Evolutionary conservation across 257 asterid genomes (phyloP), one percentile per base, ranked within the genome.

Genomic region (Capsicum chinense): DNA sequence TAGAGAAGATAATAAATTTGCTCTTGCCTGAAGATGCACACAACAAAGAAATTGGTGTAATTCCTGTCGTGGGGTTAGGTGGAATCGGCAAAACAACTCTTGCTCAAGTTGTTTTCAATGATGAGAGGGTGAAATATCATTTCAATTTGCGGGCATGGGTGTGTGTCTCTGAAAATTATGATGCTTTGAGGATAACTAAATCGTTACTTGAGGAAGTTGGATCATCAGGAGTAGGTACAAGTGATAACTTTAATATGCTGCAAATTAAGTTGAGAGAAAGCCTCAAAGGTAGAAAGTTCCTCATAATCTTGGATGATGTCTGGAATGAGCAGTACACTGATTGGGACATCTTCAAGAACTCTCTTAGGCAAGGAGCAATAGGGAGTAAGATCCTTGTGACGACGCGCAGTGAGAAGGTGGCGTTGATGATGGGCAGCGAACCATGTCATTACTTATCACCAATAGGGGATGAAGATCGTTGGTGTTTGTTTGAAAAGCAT

Each of bases 311-410:
- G 33, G 85, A 83, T 13, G 56, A 70, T 83, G 85, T 69, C 1
- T n/a, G 73, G 60, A n/a, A 6, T 39, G 70, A 56, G 16, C 70
- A 83, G 1, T 4, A 74, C 21, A 60, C 12, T n/a, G 21, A 58
- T 35, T 60, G 79, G 86, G 39, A 35, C 16, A 62, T 5, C 15
- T 17, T 78, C 48, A 52, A 44, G 56, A 6, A 1, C 12, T 84
- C 81, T 83, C 81, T 83, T 19, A 39, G 16, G 6, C 17, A 12
- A 7, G 57, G 81, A 35, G 81, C 44, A 17, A 33, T 37, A 1
- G 85, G 81, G 26, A 83, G 79, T 63, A 60, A 66, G 4, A 62
- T 74, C 68, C 35, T 76, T 13, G 48, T 50, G 79, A 78, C 83
- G 0, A 33, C 73, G 11, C 7, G 85, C 21, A 83, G 67, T 9